These are phyloP conservation scores for Populus pruinosa DNA, from an alignment of 345 rosid genomes.

Conservation along the genomic window DNA sequence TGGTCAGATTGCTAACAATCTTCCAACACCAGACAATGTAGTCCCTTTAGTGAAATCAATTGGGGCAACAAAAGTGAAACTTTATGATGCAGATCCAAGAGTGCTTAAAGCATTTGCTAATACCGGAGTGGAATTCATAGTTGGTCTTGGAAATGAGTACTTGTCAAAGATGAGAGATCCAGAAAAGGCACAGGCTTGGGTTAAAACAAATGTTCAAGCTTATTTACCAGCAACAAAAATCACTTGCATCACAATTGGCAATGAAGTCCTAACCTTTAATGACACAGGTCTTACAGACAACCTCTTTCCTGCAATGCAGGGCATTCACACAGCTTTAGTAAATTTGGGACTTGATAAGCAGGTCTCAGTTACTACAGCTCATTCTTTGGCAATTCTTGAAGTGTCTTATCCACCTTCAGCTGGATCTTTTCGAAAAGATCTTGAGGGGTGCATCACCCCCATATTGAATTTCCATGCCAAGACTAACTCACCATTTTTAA, in stretches of 20 bases:
- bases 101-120: slow-evolving; percentile 76
- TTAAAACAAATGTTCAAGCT: slow-evolving; percentile 62
- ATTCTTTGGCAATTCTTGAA: slow-evolving; percentile 62
- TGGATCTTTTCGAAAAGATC: slow-evolving; percentile 68
- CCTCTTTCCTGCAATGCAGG: slow-evolving; percentile 84
- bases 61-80: slow-evolving; percentile 80
- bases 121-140: slow-evolving; percentile 70
- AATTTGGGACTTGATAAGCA: slow-evolving; percentile 59
- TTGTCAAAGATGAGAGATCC: slow-evolving; percentile 64
- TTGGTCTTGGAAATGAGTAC: slow-evolving; percentile 73
- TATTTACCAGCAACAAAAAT: slow-evolving; percentile 79
- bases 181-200: slow-evolving; percentile 55
- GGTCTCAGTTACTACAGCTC: slow-evolving; percentile 75
- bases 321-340: slow-evolving; percentile 61
- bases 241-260: slow-evolving; percentile 78
- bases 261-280: slow-evolving; percentile 73
- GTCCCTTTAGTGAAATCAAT: slow-evolving; percentile 76
- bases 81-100: slow-evolving; percentile 76
- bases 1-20: slow-evolving; percentile 85
- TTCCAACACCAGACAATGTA: slow-evolving; percentile 66
- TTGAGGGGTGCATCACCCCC: slow-evolving; percentile 39
- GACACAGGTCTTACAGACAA: slow-evolving; percentile 52
- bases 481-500: slow-evolving; percentile 69
- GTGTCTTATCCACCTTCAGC: slow-evolving; percentile 88
- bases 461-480: slow-evolving; percentile 64